Conservation (phyloP, 2,329 filamentous ascomycete species). For the Sporothrix sp. region DNA sequence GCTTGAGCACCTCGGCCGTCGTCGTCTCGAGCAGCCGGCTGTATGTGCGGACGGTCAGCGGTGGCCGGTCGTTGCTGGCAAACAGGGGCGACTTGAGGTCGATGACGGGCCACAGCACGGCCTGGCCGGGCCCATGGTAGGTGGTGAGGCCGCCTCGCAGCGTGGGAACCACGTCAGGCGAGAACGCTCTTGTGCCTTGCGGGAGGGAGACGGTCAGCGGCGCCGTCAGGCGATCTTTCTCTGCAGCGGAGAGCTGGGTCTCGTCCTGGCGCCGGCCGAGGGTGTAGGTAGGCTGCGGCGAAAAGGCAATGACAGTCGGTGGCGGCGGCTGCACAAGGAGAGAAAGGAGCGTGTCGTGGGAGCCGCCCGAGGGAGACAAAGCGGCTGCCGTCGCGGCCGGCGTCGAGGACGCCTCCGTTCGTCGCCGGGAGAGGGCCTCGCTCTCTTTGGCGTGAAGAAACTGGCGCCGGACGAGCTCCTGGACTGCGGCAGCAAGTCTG, state of each 20-base stretch:
- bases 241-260: conserved; percentile 34
- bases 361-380: not conserved
- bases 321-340: conserved; percentile 34
- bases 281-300: conserved; percentile 76
- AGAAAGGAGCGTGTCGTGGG: conserved; percentile 7
- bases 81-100: conserved; percentile 50
- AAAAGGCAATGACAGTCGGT: conserved; percentile 72
- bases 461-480: conserved; percentile 31
- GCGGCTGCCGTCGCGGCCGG: not conserved
- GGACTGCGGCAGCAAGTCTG: conserved; percentile 28
- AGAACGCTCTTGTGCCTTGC: conserved; percentile 20
- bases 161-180: conserved; percentile 57
- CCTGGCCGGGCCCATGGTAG: conserved; percentile 88
- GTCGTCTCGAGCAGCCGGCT: conserved; percentile 68
- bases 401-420: not conserved
- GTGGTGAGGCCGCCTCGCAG: conserved; percentile 85
- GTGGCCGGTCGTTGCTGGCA: conserved; percentile 29
- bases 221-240: conserved; percentile 35
- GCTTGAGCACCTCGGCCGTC: conserved; percentile 55
- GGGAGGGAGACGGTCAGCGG: conserved; percentile 29
- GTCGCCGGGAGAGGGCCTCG: not conserved
- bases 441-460: conserved; percentile 50
- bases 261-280: conserved; percentile 68
- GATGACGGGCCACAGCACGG: conserved; percentile 87
- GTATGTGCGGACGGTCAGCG: conserved; percentile 63